phyloP scores from a whole-genome alignment of 129 eudicot species.

The Mikania micrantha region DNA sequence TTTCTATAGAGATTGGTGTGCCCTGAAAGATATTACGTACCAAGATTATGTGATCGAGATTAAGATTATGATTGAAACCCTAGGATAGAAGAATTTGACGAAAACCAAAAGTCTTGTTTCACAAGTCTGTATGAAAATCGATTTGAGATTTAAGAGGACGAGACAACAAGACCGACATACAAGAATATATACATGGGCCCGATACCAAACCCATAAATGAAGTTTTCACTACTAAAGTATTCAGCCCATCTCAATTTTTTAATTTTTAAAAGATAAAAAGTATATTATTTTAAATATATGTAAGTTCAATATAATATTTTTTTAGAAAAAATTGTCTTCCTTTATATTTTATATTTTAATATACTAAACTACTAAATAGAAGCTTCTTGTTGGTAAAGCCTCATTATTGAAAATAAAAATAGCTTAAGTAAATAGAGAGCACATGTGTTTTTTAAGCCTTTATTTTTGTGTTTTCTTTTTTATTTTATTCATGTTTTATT shows the following conservation, averaged over 20 bases:
- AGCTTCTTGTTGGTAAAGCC: too few species aligned
- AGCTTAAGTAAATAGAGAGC: too few species aligned
- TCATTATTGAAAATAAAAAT: too few species aligned
- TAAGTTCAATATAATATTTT: background rate
- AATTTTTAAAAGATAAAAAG: background rate
- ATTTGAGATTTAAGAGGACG: too few species aligned
- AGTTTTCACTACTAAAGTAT: background rate
- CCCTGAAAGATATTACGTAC: background rate
- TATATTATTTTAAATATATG: background rate
- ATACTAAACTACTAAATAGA: too few species aligned
- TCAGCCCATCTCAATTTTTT: background rate
- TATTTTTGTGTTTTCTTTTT: too few species aligned
- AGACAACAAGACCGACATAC: background rate
- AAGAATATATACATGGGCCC: constrained; percentile 3
- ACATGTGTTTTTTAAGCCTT: too few species aligned
- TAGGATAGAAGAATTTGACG: constrained; percentile 15
- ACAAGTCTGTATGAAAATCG: constrained; percentile 5
- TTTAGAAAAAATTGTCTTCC: too few species aligned
- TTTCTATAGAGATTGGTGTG: background rate
- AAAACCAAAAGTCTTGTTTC: constrained; percentile 11
- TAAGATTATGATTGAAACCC: constrained; percentile 19
- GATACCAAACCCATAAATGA: background rate
- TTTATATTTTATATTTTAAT: too few species aligned
- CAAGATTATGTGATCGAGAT: background rate
- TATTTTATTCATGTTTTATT: too few species aligned